Evolutionary conservation across 1,139 yeast genomes (phyloP), one percentile per base, ranked within the genome.

Genomic region (Yamadazyma conglobata): DNA sequence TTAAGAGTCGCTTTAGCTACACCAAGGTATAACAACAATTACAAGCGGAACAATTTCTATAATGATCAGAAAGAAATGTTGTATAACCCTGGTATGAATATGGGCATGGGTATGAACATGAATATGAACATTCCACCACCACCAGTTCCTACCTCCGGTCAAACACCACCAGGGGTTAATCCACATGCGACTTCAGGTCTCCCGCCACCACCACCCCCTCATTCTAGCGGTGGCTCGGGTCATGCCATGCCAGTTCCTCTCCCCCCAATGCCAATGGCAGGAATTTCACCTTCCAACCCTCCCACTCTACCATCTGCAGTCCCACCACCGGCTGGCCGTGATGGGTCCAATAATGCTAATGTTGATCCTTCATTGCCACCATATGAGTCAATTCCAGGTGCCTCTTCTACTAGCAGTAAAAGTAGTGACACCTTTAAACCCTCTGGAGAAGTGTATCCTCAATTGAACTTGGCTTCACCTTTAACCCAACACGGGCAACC

Each of bases 1-100:
- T 67, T 82, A 28, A 60, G 89, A 44, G 85, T 82, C 10, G 85
- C 88, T 1, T 64, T 79, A 15, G 86, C 89, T 1, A 73, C 83
- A 4, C 80, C 82, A 24, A 56, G 77, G 39, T 60, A 52, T 29
- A 58, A 48, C 15, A 30, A 22, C 25, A 24, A 18, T 25, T 35
- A 19, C 27, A 30, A 16, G 20, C 31, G 32, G 19, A 23, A 15
- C 25, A 25, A n/a, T 27, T 33, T 16, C 17, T 28, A 15, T 13
- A 28, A 22, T 12, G 26, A 22, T 19, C 44, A 35, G n/a, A 44
- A 40, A 15, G 49, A 46, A 25, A 29, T 45, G 40, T 37, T 42
- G 40, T 43, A 36, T 18, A 30, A 25, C 12, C 29, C 32, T 4
- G 15, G 10, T n/a, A 24, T 25, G 28, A 25, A 25, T 6, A 30